These are phyloP conservation scores for Tanozyma kutaoensis DNA, from an alignment of 805 yeast species.

Conservation along the genomic window DNA sequence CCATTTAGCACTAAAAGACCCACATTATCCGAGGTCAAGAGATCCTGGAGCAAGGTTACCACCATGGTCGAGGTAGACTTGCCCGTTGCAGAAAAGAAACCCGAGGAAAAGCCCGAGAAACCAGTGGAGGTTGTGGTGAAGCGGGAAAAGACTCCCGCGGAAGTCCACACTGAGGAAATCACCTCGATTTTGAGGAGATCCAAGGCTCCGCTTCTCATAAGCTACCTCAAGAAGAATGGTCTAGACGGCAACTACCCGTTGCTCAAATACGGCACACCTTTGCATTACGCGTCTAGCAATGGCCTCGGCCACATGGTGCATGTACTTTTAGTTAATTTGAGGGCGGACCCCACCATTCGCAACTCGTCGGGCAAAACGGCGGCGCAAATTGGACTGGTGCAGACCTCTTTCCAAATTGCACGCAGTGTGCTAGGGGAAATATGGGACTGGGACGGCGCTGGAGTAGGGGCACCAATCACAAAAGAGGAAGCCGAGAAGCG, in stretches of 20 bases:
- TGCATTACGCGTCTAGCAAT: constrained; percentile 66
- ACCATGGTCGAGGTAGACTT: constrained; percentile 38
- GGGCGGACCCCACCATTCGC: constrained; percentile 52
- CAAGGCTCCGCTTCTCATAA: constrained; percentile 59
- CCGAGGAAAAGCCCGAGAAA: constrained; percentile 6
- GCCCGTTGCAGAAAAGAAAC: constrained; percentile 35
- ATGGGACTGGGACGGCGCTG: constrained; percentile 57
- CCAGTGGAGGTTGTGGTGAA: constrained; percentile 1
- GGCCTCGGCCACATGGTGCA: constrained; percentile 58
- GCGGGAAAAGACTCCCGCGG: constrained; percentile 11
- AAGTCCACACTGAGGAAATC: constrained; percentile 44
- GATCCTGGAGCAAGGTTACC: constrained; percentile 73
- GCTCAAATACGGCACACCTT: constrained; percentile 44
- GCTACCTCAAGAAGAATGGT: constrained; percentile 46
- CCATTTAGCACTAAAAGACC: constrained; percentile 91
- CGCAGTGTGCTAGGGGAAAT: constrained; percentile 58
- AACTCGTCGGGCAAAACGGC: constrained; percentile 52
- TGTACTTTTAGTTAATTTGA: constrained; percentile 45
- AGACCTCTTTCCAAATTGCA: constrained; percentile 52
- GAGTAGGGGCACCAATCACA: constrained; percentile 47
- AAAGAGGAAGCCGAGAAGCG: constrained; percentile 39
- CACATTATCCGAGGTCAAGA: constrained; percentile 64
- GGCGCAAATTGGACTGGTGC: constrained; percentile 39
- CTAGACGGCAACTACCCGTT: constrained; percentile 34
- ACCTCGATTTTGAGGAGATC: constrained; percentile 52